Evolutionary conservation across 2,329 filamentous ascomycete genomes (phyloP).

Genomic region (Aspergillus sp.): DNA sequence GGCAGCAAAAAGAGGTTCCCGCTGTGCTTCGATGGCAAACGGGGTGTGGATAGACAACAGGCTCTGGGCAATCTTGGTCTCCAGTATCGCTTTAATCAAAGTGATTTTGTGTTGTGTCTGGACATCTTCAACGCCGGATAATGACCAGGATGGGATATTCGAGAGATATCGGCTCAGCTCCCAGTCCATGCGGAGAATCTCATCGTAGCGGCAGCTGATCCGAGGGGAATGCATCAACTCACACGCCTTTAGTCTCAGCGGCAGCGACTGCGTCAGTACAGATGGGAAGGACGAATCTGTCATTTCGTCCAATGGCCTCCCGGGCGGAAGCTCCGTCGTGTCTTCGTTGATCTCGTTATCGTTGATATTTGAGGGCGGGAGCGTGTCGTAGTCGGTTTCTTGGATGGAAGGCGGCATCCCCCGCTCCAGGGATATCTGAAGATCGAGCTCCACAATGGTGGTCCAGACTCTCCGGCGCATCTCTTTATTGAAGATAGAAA

Average conservation of each 20-base stretch:
- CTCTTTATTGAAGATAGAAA: slow-evolving; percentile 42
- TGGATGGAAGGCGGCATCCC: slow-evolving; percentile 53
- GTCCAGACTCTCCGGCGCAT: slow-evolving; percentile 57
- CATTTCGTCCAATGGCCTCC: slow-evolving; percentile 29
- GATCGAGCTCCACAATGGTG: slow-evolving; percentile 57
- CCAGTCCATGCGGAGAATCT: slow-evolving; percentile 40
- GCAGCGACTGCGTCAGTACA: slow-evolving; percentile 29
- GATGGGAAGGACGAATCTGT: slow-evolving; percentile 41
- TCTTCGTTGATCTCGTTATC: slow-evolving; percentile 49
- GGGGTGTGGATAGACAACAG: slow-evolving; percentile 42
- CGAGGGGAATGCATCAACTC: slow-evolving; percentile 37
- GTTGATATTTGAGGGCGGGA: slow-evolving; percentile 50
- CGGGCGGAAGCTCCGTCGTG: slow-evolving; percentile 30
- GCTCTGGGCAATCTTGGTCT: slow-evolving; percentile 35
- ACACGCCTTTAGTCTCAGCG: slow-evolving; percentile 33
- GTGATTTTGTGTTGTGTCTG: slow-evolving; percentile 27
- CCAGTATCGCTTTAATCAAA: slow-evolving; percentile 35
- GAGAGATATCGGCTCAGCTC: slow-evolving; percentile 36
- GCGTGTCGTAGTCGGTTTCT: slow-evolving; percentile 48
- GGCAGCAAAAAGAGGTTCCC: slow-evolving; percentile 33
- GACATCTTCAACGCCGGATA: slow-evolving; percentile 18
- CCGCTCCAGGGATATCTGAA: slow-evolving; percentile 55
- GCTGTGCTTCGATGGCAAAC: slow-evolving; percentile 36
- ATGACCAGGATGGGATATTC: slow-evolving; percentile 34
- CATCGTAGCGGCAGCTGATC: slow-evolving; percentile 40